Evolutionary conservation across 2,329 filamentous ascomycete species (phyloP).

Genomic region (Ilyonectria destructans): DNA sequence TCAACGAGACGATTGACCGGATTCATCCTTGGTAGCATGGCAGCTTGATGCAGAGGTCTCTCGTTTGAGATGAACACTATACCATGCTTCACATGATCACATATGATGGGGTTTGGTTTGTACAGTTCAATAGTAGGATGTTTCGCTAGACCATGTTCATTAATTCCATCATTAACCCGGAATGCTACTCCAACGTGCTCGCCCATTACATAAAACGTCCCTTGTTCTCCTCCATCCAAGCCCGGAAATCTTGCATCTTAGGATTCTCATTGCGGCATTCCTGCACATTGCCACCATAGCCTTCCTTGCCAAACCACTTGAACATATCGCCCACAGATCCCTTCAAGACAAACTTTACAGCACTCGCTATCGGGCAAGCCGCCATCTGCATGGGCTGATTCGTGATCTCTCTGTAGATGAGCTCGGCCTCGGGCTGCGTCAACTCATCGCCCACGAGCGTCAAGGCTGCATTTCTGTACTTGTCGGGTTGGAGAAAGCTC

Average conservation of each 20-base stretch:
- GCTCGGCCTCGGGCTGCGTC: constrained; percentile 34
- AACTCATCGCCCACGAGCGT: constrained; percentile 40
- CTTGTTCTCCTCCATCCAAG: constrained; percentile 32
- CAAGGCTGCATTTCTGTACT: constrained; percentile 36
- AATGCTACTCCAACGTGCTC: neutral
- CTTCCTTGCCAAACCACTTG: constrained; percentile 36
- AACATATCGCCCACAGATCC: constrained; percentile 38
- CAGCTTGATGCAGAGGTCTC: no score
- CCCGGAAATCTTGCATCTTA: constrained; percentile 26
- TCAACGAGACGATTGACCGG: neutral
- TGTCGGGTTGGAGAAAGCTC: constrained; percentile 54
- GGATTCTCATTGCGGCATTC: constrained; percentile 24
- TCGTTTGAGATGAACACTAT: no score
- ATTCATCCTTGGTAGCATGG: neutral
- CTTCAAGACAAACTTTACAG: constrained; percentile 34
- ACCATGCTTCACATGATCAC: no score
- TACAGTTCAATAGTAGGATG: no score
- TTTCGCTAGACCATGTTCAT: neutral
- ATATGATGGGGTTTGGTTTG: no score
- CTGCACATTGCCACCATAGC: constrained; percentile 37
- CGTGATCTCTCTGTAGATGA: constrained; percentile 20
- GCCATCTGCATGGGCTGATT: constrained; percentile 29
- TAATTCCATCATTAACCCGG: neutral
- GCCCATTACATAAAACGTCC: neutral
- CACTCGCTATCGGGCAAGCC: constrained; percentile 30